Percentiles rank a stretch among this genome's conserved stretches.
Evolutionary conservation across 2,329 filamentous ascomycete genomes (phyloP).

Genomic region (Pseudocercospora musae): DNA sequence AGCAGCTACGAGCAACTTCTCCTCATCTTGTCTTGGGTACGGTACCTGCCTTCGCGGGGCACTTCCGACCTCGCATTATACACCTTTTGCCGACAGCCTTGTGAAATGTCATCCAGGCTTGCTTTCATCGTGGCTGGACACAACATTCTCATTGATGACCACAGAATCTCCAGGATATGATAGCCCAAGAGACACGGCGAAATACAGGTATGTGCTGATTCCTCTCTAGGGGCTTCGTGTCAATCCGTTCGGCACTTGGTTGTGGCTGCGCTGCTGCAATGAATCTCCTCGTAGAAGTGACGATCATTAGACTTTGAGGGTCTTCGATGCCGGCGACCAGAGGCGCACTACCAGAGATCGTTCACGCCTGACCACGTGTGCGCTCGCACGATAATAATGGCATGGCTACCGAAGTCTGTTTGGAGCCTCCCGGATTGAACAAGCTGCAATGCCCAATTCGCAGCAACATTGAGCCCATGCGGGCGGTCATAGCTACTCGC

Average conservation of each 20-base stretch:
- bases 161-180: not conserved
- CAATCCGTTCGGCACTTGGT: not conserved
- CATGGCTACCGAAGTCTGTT: not conserved
- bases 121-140: not conserved
- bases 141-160: not conserved
- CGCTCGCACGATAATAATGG: constrained; percentile 4
- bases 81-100: not conserved
- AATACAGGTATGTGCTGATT: not conserved
- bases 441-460: not conserved
- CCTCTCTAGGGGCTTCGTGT: not conserved
- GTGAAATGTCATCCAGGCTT: not conserved
- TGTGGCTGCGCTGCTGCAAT: not conserved
- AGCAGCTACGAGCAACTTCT: not conserved
- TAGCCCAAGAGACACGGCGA: not conserved
- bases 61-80: not conserved
- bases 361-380: not conserved
- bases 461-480: not conserved
- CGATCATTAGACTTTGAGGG: not conserved
- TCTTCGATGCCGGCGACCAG: not conserved
- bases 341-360: not conserved
- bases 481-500: not conserved
- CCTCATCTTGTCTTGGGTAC: not conserved
- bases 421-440: not conserved
- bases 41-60: not conserved
- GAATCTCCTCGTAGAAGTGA: not conserved